Conservation (phyloP, 345 rosid species). For the Zanthoxylum bungeanum region DNA sequence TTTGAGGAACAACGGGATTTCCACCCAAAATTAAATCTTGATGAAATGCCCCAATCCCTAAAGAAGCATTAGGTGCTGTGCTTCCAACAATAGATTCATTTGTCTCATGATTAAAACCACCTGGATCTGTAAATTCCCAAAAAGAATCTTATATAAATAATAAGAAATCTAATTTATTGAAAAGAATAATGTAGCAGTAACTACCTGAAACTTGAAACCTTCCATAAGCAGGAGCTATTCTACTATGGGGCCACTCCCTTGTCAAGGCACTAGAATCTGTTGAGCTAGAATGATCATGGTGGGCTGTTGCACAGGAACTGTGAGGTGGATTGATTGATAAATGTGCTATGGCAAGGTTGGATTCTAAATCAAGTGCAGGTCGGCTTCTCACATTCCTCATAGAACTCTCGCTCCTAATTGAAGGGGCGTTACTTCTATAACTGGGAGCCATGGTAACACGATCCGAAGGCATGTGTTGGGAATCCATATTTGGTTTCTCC, state of each 20-base stretch:
- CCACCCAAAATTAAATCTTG: slow-evolving; percentile 49
- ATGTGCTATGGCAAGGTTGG: slow-evolving; percentile 41
- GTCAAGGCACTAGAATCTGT: slow-evolving; percentile 33
- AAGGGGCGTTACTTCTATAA: slow-evolving; percentile 42
- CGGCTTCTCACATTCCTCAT: slow-evolving; percentile 79
- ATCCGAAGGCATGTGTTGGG: slow-evolving; percentile 54
- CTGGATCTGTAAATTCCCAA: slow-evolving; percentile 46
- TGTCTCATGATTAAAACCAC: slow-evolving; percentile 49
- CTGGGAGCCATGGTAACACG: slow-evolving; percentile 33
- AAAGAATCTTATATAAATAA: slow-evolving; percentile 4
- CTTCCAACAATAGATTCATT: slow-evolving; percentile 41
- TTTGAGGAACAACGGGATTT: slow-evolving; percentile 43
- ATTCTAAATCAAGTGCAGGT: slow-evolving; percentile 57
- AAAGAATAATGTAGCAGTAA: slow-evolving; percentile 2
- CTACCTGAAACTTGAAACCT: slow-evolving; percentile 49
- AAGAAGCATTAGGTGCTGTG: slow-evolving; percentile 33
- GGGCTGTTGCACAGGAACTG: slow-evolving; percentile 36
- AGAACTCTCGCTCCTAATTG: slow-evolving; percentile 64
- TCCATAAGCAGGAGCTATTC: slow-evolving; percentile 46
- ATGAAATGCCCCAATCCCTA: slow-evolving; percentile 45
- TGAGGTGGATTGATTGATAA: slow-evolving; percentile 40
- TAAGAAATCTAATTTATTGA: not conserved
- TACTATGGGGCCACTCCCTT: slow-evolving; percentile 57
- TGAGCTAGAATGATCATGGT: slow-evolving; percentile 41
- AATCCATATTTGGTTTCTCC: slow-evolving; percentile 52